Base-by-base conservation (phyloP, 2,329 filamentous ascomycete species). In the Arthrobotrys musiformis region DNA sequence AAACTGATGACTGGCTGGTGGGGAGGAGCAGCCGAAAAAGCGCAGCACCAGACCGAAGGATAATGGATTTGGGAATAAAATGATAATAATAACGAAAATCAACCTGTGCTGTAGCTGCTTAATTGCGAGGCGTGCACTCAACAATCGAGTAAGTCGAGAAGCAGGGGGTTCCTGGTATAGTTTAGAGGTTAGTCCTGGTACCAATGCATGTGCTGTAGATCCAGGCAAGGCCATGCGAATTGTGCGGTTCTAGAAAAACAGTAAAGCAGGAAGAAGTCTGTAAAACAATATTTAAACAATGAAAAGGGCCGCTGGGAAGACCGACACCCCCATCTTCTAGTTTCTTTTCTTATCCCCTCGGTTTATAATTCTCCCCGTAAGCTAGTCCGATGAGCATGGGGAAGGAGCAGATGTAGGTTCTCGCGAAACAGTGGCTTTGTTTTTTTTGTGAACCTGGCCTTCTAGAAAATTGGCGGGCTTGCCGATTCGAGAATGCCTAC, bases 391-490 rank as follows among this genome's bases (percentile, higher is more conserved):
- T 58, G 63, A 58, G 63, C 72, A 76, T 76, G 72, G 72, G 64
- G 72, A 76, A 70, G 63, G 70, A 69, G 72, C 64, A 76, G 44
- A 30, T 58, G 66, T 62, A 62, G 44, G 28, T 63, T 69, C 70
- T 76, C 70, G 72, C 72, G 72, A 76, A 76, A 76, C 72, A 76
- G 63, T 56, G 62, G 56, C 54, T 66, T 66, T 69, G 64, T 56
- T 76, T 70, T 76, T 70, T 76, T 62, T 64, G n/a, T 22, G 58
- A 48, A 26, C 64, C 58, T 46, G 28, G 66, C 33, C 63, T 70
- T 76, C 58, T 66, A 64, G 58, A 66, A 76, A 76, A 76, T 69
- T 74, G 62, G 48, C 72, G 72, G 72, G 72, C 72, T 76, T 76
- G 63, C 72, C 72, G 72, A 64, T 76, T 76, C 46, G 58, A 69